These are phyloP conservation scores for Cymbidium sinense DNA, from an alignment of 106 monocot species.

Conservation along the genomic window DNA sequence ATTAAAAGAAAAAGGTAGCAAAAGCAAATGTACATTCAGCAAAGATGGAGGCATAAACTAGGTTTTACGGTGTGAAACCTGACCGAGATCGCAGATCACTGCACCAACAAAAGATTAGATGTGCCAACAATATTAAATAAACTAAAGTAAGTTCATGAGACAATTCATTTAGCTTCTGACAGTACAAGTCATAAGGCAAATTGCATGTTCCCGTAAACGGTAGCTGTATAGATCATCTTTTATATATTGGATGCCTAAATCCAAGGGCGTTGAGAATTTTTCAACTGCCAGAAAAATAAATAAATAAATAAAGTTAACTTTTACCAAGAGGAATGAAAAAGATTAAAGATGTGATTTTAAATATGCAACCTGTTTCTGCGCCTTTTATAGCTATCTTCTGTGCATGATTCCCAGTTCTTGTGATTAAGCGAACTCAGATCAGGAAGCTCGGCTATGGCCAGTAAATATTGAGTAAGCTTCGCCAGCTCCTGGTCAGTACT, in stretches of 20 bases:
- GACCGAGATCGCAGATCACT: background rate
- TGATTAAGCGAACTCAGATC: constrained; percentile 82
- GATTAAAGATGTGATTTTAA: background rate
- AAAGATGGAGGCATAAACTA: background rate
- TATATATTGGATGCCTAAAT: background rate
- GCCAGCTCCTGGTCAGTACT: constrained; percentile 73
- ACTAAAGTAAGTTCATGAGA: background rate
- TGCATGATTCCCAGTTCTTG: constrained; percentile 63
- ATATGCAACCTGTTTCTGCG: constrained; percentile 51
- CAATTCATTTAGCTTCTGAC: background rate
- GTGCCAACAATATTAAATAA: background rate
- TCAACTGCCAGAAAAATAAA: background rate
- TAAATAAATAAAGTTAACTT: background rate
- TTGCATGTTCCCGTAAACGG: background rate
- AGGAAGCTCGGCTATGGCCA: constrained; percentile 74
- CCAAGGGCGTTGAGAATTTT: background rate
- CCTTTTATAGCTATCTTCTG: constrained; percentile 56
- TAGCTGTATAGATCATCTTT: background rate
- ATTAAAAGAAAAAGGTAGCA: no score
- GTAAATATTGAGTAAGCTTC: constrained; percentile 77
- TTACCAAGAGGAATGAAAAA: background rate
- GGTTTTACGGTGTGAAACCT: background rate
- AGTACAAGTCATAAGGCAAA: background rate
- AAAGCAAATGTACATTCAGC: background rate
- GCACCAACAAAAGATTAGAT: background rate